Evolutionary conservation across 2,329 filamentous ascomycete species (phyloP), one percentile per base, ranked within the genome.

Genomic region (Penicillium brevicompactum): DNA sequence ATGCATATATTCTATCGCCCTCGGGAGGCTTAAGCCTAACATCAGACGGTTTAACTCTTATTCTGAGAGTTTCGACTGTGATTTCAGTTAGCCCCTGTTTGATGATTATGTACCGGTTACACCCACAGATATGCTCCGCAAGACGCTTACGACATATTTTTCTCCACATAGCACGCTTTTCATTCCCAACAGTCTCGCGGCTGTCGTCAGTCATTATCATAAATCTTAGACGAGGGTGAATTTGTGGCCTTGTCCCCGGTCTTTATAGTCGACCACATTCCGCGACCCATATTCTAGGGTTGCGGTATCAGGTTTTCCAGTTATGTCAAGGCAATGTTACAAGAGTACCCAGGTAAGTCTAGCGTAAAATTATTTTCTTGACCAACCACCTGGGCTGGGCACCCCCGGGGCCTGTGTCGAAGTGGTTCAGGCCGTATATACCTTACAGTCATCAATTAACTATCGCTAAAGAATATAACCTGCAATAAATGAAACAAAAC

Each of bases 241-340:
- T 10, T 34, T 34, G 31, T 14, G 13, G 31, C 4, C 13, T 34
- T 1, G 10, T 34, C 13, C 13, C 13, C 2, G 9, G 13, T 34
- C 4, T 34, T 34, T 34, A 34, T 34, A 34, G 31, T 11, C 2
- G 9, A 4, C 5, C 4, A 4, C 13, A 10, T 11, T 10, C 31
- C 13, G 31, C 9, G 3, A 14, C 13, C 31, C 13, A 8, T 34
- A 3, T 34, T 34, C 31, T 3, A 34, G 31, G 31, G 31, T 34
- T 5, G 31, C 31, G 13, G 31, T 34, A 34, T 34, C 24, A 27
- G 24, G 24, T 4, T 4, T 27, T 27, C 7, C 24, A 27, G 24
- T 27, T 27, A 27, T 27, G 4, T 2, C 24, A 7, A 27, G 24
- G 7, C 4, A 7, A 58, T 53, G 57, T 72, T 34, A 10, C 37